Conservation (phyloP, 352 stramenopile genomes). For the Globisporangium ultimum region DNA sequence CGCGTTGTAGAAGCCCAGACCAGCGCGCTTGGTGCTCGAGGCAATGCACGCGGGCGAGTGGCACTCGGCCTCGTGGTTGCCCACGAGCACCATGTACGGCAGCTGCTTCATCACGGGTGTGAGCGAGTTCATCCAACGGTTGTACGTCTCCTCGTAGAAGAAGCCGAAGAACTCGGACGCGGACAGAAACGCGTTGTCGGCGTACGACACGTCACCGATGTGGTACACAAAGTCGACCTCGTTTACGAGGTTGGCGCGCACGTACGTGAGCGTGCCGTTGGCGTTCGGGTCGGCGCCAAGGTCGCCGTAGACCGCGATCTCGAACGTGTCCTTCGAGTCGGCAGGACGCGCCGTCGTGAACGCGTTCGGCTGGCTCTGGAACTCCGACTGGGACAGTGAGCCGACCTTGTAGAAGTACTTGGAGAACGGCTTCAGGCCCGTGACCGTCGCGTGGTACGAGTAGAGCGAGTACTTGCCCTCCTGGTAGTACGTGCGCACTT, state of each 20-base stretch:
- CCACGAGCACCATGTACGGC: conserved; percentile 82
- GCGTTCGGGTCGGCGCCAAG: conserved; percentile 40
- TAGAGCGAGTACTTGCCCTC: conserved; percentile 47
- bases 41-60: conserved; percentile 59
- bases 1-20: conserved; percentile 75
- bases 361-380: conserved; percentile 24
- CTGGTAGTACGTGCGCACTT: conserved; percentile 41
- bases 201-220: conserved; percentile 68
- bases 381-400: conserved; percentile 14
- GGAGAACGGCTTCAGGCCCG: conserved; percentile 23
- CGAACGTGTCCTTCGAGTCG: conserved; percentile 31
- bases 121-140: conserved; percentile 79
- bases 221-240: conserved; percentile 68
- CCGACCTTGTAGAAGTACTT: conserved; percentile 58
- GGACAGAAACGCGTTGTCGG: conserved; percentile 25
- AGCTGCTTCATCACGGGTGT: conserved; percentile 41
- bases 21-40: conserved; percentile 39
- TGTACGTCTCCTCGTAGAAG: conserved; percentile 87
- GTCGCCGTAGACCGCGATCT: conserved; percentile 57
- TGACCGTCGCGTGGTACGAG: conserved; percentile 36
- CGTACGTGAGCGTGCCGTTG: conserved; percentile 25
- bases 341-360: conserved; percentile 33
- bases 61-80: conserved; percentile 89
- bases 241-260: conserved; percentile 27
- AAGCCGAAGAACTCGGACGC: conserved; percentile 39